Percentiles rank a stretch among this genome's conserved stretches.
Evolutionary conservation across 1,139 yeast species (phyloP).

Genomic region (Saccharomyces hybrid): DNA sequence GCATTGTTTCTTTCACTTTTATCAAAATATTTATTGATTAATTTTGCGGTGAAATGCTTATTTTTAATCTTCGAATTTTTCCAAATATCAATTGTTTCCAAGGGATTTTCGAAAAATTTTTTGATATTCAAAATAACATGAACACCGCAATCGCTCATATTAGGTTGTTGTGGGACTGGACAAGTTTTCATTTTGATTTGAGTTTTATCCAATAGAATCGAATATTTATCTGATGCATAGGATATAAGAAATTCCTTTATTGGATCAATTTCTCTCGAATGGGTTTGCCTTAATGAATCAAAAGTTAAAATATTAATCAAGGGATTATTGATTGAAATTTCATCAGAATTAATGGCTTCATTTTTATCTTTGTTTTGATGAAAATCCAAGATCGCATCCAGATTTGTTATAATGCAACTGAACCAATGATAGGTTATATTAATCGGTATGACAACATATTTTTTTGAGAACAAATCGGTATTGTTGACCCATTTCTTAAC

Average conservation of each 20-base stretch:
- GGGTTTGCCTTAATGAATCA: conserved; percentile 67
- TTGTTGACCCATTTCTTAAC: conserved; percentile 76
- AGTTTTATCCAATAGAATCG: conserved; percentile 40
- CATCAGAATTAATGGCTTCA: conserved; percentile 9
- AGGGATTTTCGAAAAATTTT: conserved; percentile 51
- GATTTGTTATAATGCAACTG: conserved; percentile 57
- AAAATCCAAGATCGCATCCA: conserved; percentile 22
- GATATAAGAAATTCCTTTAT: conserved; percentile 55
- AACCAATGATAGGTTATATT: conserved; percentile 86
- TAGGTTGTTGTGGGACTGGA: conserved; percentile 74
- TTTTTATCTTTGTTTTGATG: conserved; percentile 5
- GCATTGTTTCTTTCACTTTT: conserved; percentile 34
- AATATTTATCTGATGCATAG: conserved; percentile 61
- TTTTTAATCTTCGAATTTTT: conserved; percentile 27
- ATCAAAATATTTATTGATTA: conserved; percentile 31
- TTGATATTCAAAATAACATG: conserved; percentile 77
- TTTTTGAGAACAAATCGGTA: conserved; percentile 53
- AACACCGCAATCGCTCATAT: conserved; percentile 92
- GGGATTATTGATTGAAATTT: conserved; percentile 19
- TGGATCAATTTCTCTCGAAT: conserved; percentile 46
- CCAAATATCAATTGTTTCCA: conserved; percentile 49
- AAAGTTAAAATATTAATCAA: conserved; percentile 56
- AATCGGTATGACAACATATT: conserved; percentile 70
- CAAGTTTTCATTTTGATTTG: conserved; percentile 42
- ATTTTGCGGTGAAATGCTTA: conserved; percentile 12